These are phyloP conservation scores for Pyrenochaeta sp. DNA, from an alignment of 2,329 filamentous ascomycete genomes.

Conservation along the genomic window DNA sequence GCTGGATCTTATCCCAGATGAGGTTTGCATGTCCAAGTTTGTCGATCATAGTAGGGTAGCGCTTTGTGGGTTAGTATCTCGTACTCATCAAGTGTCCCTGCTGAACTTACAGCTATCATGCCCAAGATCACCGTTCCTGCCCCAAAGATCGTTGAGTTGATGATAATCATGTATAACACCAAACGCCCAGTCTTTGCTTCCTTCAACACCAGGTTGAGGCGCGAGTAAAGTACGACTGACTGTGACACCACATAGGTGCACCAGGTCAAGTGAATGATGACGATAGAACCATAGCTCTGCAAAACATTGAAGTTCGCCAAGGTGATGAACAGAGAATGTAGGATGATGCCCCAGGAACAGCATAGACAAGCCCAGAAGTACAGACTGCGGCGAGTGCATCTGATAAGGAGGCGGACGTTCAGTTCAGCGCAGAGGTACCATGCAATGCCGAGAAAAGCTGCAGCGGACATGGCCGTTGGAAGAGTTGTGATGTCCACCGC, in stretches of 20 bases:
- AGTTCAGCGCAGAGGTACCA: conserved; percentile 52
- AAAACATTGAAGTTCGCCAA: conserved; percentile 54
- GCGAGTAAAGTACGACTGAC: conserved; percentile 66
- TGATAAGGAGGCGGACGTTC: conserved; percentile 47
- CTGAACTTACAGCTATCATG: conserved; percentile 53
- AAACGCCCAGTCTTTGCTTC: conserved; percentile 38
- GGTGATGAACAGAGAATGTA: conserved; percentile 50
- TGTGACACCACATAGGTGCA: conserved; percentile 66
- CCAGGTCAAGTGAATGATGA: conserved; percentile 62
- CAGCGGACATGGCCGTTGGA: conserved; percentile 11
- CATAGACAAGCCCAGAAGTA: conserved; percentile 56
- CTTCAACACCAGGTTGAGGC: conserved; percentile 63
- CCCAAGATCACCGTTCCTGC: conserved; percentile 61
- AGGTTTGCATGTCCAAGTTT: conserved; percentile 16
- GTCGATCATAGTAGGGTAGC: conserved; percentile 16
- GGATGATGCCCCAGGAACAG: conserved; percentile 43
- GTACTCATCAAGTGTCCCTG: background rate
- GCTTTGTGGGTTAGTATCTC: conserved; percentile 16
- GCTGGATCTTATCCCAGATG: conserved; percentile 50
- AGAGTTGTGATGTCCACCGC: background rate
- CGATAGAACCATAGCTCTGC: conserved; percentile 46
- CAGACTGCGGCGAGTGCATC: conserved; percentile 51
- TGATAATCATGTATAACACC: conserved; percentile 63
- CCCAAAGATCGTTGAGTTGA: conserved; percentile 61
- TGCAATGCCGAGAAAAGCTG: conserved; percentile 26